Conservation (phyloP, 1,284 basidiomycete genomes). For the Serendipita sp. region DNA sequence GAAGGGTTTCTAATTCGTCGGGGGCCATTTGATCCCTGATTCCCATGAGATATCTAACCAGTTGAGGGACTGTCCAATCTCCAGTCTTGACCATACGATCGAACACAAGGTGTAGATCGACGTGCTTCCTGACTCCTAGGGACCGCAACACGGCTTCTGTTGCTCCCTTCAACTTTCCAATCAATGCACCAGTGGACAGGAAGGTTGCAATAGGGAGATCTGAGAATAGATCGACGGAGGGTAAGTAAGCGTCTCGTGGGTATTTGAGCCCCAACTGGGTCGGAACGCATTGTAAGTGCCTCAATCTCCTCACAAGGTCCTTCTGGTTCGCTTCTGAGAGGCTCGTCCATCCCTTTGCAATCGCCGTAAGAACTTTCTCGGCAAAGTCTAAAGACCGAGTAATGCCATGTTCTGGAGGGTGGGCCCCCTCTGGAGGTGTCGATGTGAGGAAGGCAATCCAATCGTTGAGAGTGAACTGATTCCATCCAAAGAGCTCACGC, state of each 20-base stretch:
- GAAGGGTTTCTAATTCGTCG: not conserved
- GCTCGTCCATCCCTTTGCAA: constrained; percentile 68
- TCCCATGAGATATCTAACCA: not conserved
- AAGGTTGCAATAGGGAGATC: constrained; percentile 76
- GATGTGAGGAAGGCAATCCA: constrained; percentile 63
- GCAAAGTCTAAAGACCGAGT: constrained; percentile 60
- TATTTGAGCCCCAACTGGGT: constrained; percentile 65
- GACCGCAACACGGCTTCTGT: constrained; percentile 39
- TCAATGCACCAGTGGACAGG: constrained; percentile 27
- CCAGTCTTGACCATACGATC: not conserved
- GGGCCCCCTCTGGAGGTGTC: constrained; percentile 30
- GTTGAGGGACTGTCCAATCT: not conserved
- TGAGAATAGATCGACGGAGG: constrained; percentile 74
- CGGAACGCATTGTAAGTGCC: constrained; percentile 63
- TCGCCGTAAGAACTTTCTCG: constrained; percentile 61
- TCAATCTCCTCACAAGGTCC: constrained; percentile 45
- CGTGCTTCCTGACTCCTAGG: constrained; percentile 33
- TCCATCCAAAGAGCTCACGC: constrained; percentile 57
- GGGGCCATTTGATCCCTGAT: not conserved
- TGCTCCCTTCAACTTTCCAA: not conserved
- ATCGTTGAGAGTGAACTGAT: constrained; percentile 59
- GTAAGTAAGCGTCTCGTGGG: constrained; percentile 76
- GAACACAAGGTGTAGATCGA: not conserved
- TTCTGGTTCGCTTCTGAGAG: constrained; percentile 44
- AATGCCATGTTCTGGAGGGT: constrained; percentile 46